These are phyloP conservation scores for Lathyrus sativus DNA, from an alignment of 306 rosid genomes.

Conservation along the genomic window DNA sequence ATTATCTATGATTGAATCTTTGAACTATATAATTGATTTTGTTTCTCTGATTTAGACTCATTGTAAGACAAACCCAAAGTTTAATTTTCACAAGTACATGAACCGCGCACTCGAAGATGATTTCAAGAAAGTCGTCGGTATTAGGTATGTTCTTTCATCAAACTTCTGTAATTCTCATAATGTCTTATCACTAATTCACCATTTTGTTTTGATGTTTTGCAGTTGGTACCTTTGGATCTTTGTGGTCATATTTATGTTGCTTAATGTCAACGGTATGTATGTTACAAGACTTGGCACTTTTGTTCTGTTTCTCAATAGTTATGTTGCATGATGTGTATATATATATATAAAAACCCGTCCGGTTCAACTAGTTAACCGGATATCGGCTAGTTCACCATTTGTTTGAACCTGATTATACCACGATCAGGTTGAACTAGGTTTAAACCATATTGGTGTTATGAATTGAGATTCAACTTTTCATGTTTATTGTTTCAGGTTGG, in stretches of 20 bases:
- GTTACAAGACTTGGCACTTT: background rate
- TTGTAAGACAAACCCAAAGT: constrained; percentile 70
- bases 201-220: constrained; percentile 43
- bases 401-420: background rate
- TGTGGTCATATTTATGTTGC: constrained; percentile 78
- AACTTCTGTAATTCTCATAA: constrained; percentile 20
- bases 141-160: constrained; percentile 58
- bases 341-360: background rate
- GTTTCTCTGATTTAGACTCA: constrained; percentile 62
- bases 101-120: constrained; percentile 91
- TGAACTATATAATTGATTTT: background rate
- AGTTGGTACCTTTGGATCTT: constrained; percentile 94
- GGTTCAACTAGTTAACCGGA: background rate
- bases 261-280: constrained; percentile 78
- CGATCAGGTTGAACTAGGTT: background rate
- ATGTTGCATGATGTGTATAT: background rate
- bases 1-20: background rate
- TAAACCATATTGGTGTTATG: too few relatives aligned
- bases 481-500: constrained; percentile 64
- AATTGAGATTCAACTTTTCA: too few relatives aligned
- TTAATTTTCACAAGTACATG: constrained; percentile 87
- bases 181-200: constrained; percentile 19
- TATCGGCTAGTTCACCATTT: background rate
- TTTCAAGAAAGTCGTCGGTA: constrained; percentile 85
- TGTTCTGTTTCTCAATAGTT: constrained; percentile 4